Percentiles rank a stretch among this genome's conserved stretches.
phyloP scores from a whole-genome alignment of 441 rosid genomes.

The Mallotus repandus region DNA sequence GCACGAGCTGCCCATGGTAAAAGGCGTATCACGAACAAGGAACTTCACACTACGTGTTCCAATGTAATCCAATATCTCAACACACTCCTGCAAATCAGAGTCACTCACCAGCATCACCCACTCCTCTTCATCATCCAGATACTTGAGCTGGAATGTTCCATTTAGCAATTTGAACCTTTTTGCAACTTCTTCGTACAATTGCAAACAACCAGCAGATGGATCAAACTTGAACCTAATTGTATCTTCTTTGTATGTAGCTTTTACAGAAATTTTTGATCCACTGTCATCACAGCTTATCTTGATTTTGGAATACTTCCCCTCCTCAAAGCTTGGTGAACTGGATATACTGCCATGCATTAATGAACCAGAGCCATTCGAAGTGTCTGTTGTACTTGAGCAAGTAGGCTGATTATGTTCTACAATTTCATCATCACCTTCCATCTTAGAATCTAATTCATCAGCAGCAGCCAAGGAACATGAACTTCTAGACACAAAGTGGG shows the following conservation, averaged over 20 bases:
- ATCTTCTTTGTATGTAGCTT: constrained; percentile 77
- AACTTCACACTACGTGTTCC: constrained; percentile 63
- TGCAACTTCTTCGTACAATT: constrained; percentile 73
- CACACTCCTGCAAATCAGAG: constrained; percentile 76
- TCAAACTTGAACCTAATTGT: constrained; percentile 80
- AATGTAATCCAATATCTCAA: constrained; percentile 56
- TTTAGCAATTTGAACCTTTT: constrained; percentile 68
- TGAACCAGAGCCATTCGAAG: constrained; percentile 64
- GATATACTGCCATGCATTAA: constrained; percentile 47
- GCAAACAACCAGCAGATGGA: constrained; percentile 58
- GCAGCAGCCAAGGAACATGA: constrained; percentile 41
- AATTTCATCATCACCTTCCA: constrained; percentile 34
- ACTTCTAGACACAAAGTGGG: constrained; percentile 33
- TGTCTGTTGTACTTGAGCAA: constrained; percentile 60
- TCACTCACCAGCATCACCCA: constrained; percentile 79
- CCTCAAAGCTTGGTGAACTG: constrained; percentile 56
- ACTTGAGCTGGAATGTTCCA: constrained; percentile 75
- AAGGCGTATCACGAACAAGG: constrained; percentile 53
- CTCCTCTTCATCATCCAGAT: constrained; percentile 84
- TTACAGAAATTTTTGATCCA: constrained; percentile 53
- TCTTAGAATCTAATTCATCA: constrained; percentile 38
- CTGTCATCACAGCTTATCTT: constrained; percentile 34
- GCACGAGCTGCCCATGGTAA: constrained; percentile 60
- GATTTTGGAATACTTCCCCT: constrained; percentile 36
- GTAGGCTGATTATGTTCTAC: constrained; percentile 46